Evolutionary conservation across 2,329 filamentous ascomycete species (phyloP).

Genomic region (Fusarium chuoi): DNA sequence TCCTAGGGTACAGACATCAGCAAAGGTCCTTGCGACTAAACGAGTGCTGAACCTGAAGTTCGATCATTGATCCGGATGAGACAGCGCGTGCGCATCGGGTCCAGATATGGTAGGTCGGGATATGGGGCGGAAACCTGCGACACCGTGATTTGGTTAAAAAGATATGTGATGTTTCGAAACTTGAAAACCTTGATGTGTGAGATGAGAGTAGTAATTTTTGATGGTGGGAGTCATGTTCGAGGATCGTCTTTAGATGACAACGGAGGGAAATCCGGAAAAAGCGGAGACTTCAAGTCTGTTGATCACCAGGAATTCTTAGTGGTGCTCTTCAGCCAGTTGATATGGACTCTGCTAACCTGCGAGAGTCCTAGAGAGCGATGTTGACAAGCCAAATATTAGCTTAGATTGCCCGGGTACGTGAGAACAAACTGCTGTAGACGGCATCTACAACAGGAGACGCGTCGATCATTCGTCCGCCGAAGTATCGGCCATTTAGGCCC

Average conservation of each 20-base stretch:
- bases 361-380: conserved; percentile 60
- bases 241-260: conserved; percentile 6
- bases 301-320: conserved; percentile 44
- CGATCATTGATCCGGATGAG: conserved; percentile 24
- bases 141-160: conserved; percentile 44
- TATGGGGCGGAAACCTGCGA: conserved; percentile 39
- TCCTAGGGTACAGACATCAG: conserved; percentile 48
- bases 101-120: conserved; percentile 27
- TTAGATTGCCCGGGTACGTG: conserved; percentile 83
- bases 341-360: conserved; percentile 50
- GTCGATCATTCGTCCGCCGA: conserved; percentile 91
- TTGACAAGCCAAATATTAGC: conserved; percentile 64
- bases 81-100: conserved; percentile 16
- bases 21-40: conserved; percentile 41
- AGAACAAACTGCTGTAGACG: conserved; percentile 97
- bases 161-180: conserved; percentile 22
- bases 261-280: conserved; percentile 21
- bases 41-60: conserved; percentile 45
- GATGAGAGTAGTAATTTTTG: conserved; percentile 26
- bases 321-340: conserved; percentile 39
- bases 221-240: conserved; percentile 12
- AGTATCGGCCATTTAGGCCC: conserved; percentile 95
- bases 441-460: conserved; percentile 97
- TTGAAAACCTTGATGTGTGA: conserved; percentile 37
- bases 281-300: conserved; percentile 45